Percentiles rank a stretch among this genome's conserved stretches.
These are phyloP conservation scores for Penicillium simplicissimum DNA, from an alignment of 495 filamentous ascomycete species.

Conservation along the genomic window DNA sequence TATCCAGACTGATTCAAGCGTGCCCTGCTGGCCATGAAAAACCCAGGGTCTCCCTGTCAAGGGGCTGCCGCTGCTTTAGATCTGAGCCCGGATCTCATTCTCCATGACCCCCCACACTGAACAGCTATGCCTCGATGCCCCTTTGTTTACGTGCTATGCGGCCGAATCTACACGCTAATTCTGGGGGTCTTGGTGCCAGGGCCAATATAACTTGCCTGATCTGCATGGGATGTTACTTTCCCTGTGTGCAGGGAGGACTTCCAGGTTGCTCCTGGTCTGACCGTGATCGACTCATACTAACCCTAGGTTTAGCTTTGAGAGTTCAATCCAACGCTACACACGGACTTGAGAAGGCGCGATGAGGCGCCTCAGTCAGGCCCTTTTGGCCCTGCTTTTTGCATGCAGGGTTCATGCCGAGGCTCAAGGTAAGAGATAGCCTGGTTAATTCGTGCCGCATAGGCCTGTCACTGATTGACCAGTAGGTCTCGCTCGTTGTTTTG, in stretches of 20 bases:
- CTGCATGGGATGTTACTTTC: slow-evolving; percentile 19
- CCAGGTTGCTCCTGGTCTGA: slow-evolving; percentile 18
- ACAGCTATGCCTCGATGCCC: slow-evolving; percentile 20
- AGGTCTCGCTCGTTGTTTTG: slow-evolving; percentile 9
- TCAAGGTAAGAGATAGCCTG: slow-evolving; percentile 15
- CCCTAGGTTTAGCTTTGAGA: slow-evolving; percentile 11
- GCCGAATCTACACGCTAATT: neutral
- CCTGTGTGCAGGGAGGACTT: slow-evolving; percentile 13
- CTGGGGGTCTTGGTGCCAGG: neutral
- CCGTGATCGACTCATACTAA: slow-evolving; percentile 18
- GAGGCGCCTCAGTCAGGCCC: slow-evolving; percentile 20
- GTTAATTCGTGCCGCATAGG: neutral
- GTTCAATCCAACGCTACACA: slow-evolving; percentile 6
- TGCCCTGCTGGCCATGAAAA: neutral
- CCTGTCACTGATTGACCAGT: slow-evolving; percentile 5
- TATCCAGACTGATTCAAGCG: neutral
- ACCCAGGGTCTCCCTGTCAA: neutral
- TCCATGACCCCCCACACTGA: slow-evolving; percentile 20
- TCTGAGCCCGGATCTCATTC: slow-evolving; percentile 24
- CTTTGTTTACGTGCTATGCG: slow-evolving; percentile 17
- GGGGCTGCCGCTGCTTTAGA: slow-evolving; percentile 3
- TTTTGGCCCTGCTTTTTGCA: slow-evolving; percentile 19
- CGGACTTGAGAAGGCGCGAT: slow-evolving; percentile 14
- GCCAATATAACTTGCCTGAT: slow-evolving; percentile 28
- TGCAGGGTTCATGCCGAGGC: slow-evolving; percentile 15